Base-by-base conservation (phyloP, 306 rosid species). In the Lathyrus aphaca region DNA sequence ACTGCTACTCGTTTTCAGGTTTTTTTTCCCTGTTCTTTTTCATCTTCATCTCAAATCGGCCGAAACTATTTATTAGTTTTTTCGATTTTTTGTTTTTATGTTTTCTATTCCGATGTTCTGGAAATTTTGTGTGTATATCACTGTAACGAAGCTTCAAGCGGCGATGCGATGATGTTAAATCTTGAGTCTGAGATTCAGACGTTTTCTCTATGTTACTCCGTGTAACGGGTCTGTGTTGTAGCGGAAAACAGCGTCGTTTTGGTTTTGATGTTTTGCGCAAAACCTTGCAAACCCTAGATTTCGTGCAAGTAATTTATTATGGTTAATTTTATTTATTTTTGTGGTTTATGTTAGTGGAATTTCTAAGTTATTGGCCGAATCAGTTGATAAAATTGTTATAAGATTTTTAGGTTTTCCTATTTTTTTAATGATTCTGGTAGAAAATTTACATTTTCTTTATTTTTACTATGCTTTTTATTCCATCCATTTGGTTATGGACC, bases 201-300 rank as follows among this genome's bases (percentile, higher is more conserved):
- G 12, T 12, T 19, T 0, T 62, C 48, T 27, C 44, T 54, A 0
- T 6, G 32, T 48, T 14, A 11, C 14, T 39, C 45, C 4, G 48
- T 14, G 15, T 17, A 30, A 30, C 25, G 17, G 25, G 49, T 21
- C 23, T 18, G 30, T 49, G 61, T 45, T 10, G 16, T 35, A 9
- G 77, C 6, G 14, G 27, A 12, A 3, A 57, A 48, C 15, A 13
- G 51, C 10, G 14, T 15, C 5, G 43, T 55, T 55, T 45, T 13
- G 16, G 30, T 10, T 39, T 15, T 57, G 10, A 10, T 6, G 56
- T 2, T 35, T 48, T 11, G 18, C 5, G 18, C 43, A 5, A 12
- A n/a, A 43, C 13, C 14, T 14, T 8, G 54, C 16, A 64, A 53
- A 74, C 78, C 78, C 72, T 74, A 74, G 64, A 23, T 55, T 69